These are phyloP conservation scores for Calonectria montana DNA, from an alignment of 2,329 filamentous ascomycete genomes.

Conservation along the genomic window DNA sequence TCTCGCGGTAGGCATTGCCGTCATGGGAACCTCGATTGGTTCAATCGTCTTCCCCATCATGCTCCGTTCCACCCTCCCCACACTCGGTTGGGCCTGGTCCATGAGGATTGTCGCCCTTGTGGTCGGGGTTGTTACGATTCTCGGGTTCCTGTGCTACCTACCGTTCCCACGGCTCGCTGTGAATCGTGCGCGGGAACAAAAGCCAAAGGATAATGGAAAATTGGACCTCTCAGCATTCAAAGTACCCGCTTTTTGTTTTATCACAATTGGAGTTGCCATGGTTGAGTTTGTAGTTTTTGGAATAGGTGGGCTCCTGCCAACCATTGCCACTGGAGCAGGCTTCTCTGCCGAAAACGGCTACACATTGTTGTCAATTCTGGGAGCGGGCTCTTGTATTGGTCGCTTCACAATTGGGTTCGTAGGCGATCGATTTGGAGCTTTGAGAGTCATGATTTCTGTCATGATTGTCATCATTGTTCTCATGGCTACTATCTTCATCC, in stretches of 20 bases:
- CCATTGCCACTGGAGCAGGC: conserved; percentile 48
- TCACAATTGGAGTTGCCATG: conserved; percentile 52
- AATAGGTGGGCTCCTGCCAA: conserved; percentile 56
- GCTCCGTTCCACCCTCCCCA: conserved; percentile 38
- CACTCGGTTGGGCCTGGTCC: conserved; percentile 47
- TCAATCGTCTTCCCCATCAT: conserved; percentile 46
- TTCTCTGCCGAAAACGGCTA: conserved; percentile 51
- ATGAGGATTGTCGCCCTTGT: conserved; percentile 45
- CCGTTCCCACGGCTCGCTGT: conserved; percentile 38
- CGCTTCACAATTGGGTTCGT: conserved; percentile 53
- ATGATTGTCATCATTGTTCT: conserved; percentile 47
- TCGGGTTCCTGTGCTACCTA: conserved; percentile 47
- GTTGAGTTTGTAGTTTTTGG: conserved; percentile 61
- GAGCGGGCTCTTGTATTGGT: conserved; percentile 54
- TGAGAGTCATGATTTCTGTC: conserved; percentile 47
- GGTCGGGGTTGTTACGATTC: conserved; percentile 32
- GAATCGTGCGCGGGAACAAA: not conserved
- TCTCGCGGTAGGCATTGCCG: conserved; percentile 27
- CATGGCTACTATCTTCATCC: conserved; percentile 54
- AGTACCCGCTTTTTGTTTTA: conserved; percentile 50
- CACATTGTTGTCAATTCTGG: conserved; percentile 55
- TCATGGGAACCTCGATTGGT: conserved; percentile 37
- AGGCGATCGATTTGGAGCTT: conserved; percentile 54
- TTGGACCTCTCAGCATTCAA: conserved; percentile 53
- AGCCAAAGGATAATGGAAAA: not conserved